Conservation (phyloP, 1,284 basidiomycete genomes). For the Leccinum holopus region DNA sequence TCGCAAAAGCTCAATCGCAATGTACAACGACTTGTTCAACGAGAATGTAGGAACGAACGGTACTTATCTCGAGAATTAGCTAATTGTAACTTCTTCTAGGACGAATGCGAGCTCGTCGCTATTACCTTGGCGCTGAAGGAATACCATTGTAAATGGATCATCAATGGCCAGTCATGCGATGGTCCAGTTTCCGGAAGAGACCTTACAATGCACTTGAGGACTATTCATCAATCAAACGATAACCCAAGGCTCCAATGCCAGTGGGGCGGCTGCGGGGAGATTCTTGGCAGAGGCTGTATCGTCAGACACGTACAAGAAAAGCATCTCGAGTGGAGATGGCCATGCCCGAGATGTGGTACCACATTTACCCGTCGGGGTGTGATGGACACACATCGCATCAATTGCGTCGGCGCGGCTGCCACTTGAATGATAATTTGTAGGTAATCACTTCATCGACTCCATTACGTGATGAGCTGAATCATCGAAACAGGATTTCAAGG, state of each 20-base stretch:
- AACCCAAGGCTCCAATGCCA: slow-evolving; percentile 9
- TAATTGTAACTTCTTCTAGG: slow-evolving; percentile 14
- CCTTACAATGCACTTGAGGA: slow-evolving; percentile 22
- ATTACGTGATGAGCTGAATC: slow-evolving; percentile 4
- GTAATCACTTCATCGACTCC: neutral
- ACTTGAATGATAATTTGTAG: slow-evolving; percentile 11
- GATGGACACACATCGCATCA: slow-evolving; percentile 16
- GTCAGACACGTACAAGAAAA: slow-evolving; percentile 25
- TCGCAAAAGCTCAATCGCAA: neutral
- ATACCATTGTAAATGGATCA: slow-evolving; percentile 13
- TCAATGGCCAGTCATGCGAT: slow-evolving; percentile 15
- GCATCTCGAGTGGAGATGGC: slow-evolving; percentile 24
- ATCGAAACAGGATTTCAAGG: neutral
- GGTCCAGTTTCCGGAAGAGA: slow-evolving; percentile 12
- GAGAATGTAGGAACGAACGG: slow-evolving; percentile 16
- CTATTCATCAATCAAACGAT: slow-evolving; percentile 7
- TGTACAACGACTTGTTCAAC: slow-evolving; percentile 17
- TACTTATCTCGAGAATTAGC: neutral
- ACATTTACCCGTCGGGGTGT: slow-evolving; percentile 23
- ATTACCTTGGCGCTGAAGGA: neutral
- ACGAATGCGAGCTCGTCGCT: slow-evolving; percentile 14
- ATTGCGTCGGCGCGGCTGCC: slow-evolving; percentile 2
- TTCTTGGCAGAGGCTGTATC: slow-evolving; percentile 18
- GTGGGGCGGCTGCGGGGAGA: slow-evolving; percentile 19
- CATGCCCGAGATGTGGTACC: slow-evolving; percentile 19